Base-by-base conservation (phyloP, 169 alveolate species). In the Plasmodium fragile region DNA sequence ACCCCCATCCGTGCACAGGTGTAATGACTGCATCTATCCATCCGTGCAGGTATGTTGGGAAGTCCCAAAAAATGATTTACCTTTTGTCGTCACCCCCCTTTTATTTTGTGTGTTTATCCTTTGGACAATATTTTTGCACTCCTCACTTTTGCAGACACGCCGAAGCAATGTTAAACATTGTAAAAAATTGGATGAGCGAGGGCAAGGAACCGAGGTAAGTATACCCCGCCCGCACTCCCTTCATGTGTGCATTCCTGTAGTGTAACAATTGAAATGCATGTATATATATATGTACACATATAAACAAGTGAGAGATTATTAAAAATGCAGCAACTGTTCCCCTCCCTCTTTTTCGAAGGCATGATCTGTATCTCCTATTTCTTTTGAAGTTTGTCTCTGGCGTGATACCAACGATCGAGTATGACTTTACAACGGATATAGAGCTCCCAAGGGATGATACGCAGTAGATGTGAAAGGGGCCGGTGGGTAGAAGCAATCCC, bases 341-440 rank as follows among this genome's bases (percentile, higher is more conserved):
- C 8, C 95, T 82, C 83, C 92, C 55, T 93, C 94, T 81, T 96
- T 95, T 93, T 83, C 94, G 45, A 25, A 89, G 94, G 75, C 94
- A 89, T 59, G 94, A 89, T 78, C 71, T 96, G 32, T 92, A 96
- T 13, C 55, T 97, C 65, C 95, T 97, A 41, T 95, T 97, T 25
- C 94, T 97, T 81, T 85, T 97, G 93, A 97, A 97, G 92, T 97
- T 96, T 85, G 87, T 97, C 25, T 95, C 98, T 4, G 94, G 97
- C 7, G 98, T 97, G 25, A 97, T 96, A 65, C 98, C 98, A n/a
- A 95, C 98, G 4, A 97, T 97, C 32, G 98, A 97, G 81, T 95
- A 96, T 55, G 98, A 97, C 53, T 96, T 95, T 52, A 97, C 98
- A 28, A 90, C 96, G 45, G 98, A 97, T 80, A 70, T 95, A 28